phyloP scores from a whole-genome alignment of 2,329 filamentous ascomycete genomes.

The Pezicula neosporulosa region DNA sequence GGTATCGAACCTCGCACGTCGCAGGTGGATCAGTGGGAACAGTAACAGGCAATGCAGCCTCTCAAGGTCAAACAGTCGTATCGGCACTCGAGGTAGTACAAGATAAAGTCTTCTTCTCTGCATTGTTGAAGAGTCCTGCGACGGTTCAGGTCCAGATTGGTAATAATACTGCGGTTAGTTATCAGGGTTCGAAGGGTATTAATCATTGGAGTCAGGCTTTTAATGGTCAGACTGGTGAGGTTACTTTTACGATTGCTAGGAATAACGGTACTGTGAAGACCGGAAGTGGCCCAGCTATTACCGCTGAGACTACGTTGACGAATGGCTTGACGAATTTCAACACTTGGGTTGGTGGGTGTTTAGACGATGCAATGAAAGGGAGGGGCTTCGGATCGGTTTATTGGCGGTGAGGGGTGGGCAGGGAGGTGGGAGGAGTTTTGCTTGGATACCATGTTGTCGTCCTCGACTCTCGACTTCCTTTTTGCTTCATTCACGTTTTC shows the following conservation, averaged over 20 bases:
- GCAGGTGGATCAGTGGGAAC: slow-evolving; percentile 28
- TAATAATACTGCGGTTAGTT: slow-evolving; percentile 8
- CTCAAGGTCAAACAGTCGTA: slow-evolving; percentile 13
- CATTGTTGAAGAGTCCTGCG: slow-evolving; percentile 24
- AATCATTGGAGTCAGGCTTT: slow-evolving; percentile 13
- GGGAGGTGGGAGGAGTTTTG: too few species aligned
- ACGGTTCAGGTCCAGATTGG: slow-evolving; percentile 30
- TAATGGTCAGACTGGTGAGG: slow-evolving; percentile 20
- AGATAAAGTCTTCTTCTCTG: slow-evolving; percentile 25
- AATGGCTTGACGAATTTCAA: slow-evolving; percentile 24
- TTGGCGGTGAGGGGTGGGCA: too few species aligned
- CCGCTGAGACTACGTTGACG: slow-evolving; percentile 8
- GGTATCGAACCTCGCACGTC: slow-evolving; percentile 37
- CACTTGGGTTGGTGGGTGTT: slow-evolving; percentile 23
- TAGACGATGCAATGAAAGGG: neutral
- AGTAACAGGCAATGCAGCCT: slow-evolving; percentile 27
- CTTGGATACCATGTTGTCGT: too few species aligned
- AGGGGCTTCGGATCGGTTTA: too few species aligned
- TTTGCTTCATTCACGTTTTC: too few species aligned
- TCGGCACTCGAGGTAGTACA: slow-evolving; percentile 28
- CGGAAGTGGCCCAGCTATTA: slow-evolving; percentile 23
- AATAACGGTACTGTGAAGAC: slow-evolving; percentile 14
- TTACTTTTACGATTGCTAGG: slow-evolving; percentile 14
- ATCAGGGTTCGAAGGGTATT: slow-evolving; percentile 9
- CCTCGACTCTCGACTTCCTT: too few species aligned